A percentile compares a stretch with the other conserved stretches of the same genome.
These are phyloP conservation scores for Colletotrichum sidae DNA, from an alignment of 2,329 filamentous ascomycete genomes.

Conservation along the genomic window DNA sequence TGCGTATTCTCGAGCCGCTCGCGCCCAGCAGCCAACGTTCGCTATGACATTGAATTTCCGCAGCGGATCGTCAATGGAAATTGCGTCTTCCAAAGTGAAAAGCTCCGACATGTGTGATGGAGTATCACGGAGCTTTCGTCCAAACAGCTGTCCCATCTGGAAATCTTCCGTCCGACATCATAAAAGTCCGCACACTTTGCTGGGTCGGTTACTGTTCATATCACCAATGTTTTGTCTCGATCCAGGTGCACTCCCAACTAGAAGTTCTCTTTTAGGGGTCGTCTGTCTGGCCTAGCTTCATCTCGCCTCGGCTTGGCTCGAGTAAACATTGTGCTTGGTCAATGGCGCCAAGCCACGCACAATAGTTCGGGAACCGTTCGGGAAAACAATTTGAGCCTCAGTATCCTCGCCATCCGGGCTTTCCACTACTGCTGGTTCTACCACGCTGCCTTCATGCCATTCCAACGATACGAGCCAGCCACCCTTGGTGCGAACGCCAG, in stretches of 20 bases:
- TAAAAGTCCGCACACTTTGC: too few species aligned
- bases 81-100: neutral
- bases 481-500: slow-evolving; percentile 18
- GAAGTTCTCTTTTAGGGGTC: neutral
- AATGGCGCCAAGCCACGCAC: slow-evolving; percentile 8
- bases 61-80: neutral
- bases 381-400: slow-evolving; percentile 20
- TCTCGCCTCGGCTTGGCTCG: neutral
- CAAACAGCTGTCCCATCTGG: too few species aligned
- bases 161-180: too few species aligned
- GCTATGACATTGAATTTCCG: neutral
- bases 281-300: neutral
- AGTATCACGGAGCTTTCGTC: too few species aligned
- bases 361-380: slow-evolving; percentile 1
- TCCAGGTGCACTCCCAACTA: neutral
- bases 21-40: neutral
- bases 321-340: slow-evolving; percentile 1
- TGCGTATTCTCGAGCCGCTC: neutral
- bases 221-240: neutral
- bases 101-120: neutral
- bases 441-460: slow-evolving; percentile 23
- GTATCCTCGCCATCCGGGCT: neutral
- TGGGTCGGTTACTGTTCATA: too few species aligned
- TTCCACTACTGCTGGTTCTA: slow-evolving; percentile 17
- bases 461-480: slow-evolving; percentile 28